Conservation (phyloP, 2,329 filamentous ascomycete genomes). For the Torrubiella hemipterigena region DNA sequence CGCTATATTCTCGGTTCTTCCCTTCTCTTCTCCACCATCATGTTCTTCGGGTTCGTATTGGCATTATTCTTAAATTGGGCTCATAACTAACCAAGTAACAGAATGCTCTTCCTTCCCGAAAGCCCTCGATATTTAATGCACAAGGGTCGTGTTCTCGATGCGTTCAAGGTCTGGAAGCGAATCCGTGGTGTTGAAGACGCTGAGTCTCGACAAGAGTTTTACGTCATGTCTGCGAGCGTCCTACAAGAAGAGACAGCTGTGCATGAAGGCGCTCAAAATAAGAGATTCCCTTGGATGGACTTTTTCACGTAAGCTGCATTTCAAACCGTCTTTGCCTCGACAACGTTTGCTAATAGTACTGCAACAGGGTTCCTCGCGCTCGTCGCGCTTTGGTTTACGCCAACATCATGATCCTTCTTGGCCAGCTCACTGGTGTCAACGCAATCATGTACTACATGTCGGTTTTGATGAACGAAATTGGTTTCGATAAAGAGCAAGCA, state of each 20-base stretch:
- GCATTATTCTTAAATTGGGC: conserved; percentile 28
- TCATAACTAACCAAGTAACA: conserved; percentile 27
- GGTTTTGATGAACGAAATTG: conserved; percentile 53
- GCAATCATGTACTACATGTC: conserved; percentile 65
- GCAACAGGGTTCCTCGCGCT: conserved; percentile 41
- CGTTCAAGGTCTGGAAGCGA: conserved; percentile 58
- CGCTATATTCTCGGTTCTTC: conserved; percentile 63
- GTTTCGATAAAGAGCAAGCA: conserved; percentile 47
- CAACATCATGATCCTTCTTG: conserved; percentile 58
- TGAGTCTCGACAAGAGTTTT: conserved; percentile 57
- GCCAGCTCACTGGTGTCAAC: conserved; percentile 60
- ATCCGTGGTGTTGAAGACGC: conserved; percentile 47
- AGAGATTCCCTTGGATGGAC: conserved; percentile 57
- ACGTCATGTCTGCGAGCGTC: conserved; percentile 56
- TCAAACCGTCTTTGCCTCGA: background rate
- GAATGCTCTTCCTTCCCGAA: conserved; percentile 63
- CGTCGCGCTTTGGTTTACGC: conserved; percentile 54
- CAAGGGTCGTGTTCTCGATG: conserved; percentile 34
- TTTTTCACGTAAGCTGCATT: conserved; percentile 44
- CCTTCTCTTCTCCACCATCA: conserved; percentile 48
- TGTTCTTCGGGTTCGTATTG: conserved; percentile 19
- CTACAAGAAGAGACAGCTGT: conserved; percentile 42
- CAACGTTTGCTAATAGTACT: background rate
- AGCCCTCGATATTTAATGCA: conserved; percentile 59
- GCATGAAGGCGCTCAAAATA: conserved; percentile 36